Evolutionary conservation across 257 asterid species (phyloP).

Genomic region (Echium plantagineum): DNA sequence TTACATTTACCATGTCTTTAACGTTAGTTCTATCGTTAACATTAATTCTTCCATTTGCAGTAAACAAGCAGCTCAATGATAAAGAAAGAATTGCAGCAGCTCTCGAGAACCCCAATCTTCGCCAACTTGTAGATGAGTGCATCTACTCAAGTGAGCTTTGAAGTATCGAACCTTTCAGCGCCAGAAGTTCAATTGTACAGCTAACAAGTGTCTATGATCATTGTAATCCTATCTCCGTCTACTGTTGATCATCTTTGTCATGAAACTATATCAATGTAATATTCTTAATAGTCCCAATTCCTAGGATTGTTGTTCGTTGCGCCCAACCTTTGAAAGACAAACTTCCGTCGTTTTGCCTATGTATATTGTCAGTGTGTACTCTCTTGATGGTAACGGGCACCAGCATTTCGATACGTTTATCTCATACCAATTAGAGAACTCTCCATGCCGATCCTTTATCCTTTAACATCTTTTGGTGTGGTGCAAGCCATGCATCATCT

Average conservation of each 20-base stretch:
- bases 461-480: too few relatives aligned
- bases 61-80: slow-evolving; percentile 83
- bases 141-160: slow-evolving; percentile 71
- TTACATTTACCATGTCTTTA: neutral
- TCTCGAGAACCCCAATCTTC: slow-evolving; percentile 82
- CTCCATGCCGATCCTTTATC: too few relatives aligned
- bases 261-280: neutral
- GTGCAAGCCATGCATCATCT: too few relatives aligned
- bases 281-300: too few relatives aligned
- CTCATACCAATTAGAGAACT: too few relatives aligned
- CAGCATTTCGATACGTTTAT: too few relatives aligned
- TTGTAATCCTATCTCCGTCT: neutral
- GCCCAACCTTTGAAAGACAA: too few relatives aligned
- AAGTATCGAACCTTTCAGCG: neutral
- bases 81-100: slow-evolving; percentile 96
- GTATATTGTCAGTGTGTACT: too few relatives aligned
- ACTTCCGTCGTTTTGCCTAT: too few relatives aligned
- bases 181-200: neutral
- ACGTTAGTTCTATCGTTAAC: too few relatives aligned
- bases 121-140: slow-evolving; percentile 89
- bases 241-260: neutral
- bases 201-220: neutral
- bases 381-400: too few relatives aligned
- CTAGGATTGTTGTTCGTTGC: too few relatives aligned
- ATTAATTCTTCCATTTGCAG: slow-evolving; percentile 24